Evolutionary conservation across 169 alveolate species (phyloP).

Genomic region (Plasmodium gonderi): DNA sequence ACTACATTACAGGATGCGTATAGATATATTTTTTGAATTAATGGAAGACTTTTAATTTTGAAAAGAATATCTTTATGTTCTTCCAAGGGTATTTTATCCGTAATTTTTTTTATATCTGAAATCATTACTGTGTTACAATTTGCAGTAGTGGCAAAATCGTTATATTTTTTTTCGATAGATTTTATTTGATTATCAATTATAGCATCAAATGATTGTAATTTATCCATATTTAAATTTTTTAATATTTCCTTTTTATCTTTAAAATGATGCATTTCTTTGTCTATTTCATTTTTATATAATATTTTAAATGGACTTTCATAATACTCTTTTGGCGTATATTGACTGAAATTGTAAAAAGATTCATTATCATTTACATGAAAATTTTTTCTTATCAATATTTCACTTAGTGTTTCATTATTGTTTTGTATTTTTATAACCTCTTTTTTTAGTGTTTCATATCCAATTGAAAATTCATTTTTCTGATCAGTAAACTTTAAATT

Average conservation of each 20-base stretch:
- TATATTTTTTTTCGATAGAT: constrained; percentile 35
- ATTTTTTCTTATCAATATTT: constrained; percentile 55
- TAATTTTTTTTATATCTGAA: constrained; percentile 66
- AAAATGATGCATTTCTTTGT: constrained; percentile 6
- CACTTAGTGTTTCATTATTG: constrained; percentile 66
- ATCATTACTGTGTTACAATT: constrained; percentile 43
- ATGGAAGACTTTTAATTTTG: constrained; percentile 56
- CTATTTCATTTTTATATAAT: constrained; percentile 48
- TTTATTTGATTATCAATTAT: constrained; percentile 62
- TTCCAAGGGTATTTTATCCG: constrained; percentile 60
- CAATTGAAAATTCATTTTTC: constrained; percentile 42
- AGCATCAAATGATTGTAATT: constrained; percentile 38
- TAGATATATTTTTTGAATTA: constrained; percentile 55
- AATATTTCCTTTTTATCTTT: constrained; percentile 58
- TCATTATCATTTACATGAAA: constrained; percentile 33
- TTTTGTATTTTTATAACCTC: constrained; percentile 64
- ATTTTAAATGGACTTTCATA: constrained; percentile 70
- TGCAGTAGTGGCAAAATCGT: neutral
- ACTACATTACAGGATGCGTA: constrained; percentile 58
- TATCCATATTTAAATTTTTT: constrained; percentile 26
- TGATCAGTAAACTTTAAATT: constrained; percentile 50
- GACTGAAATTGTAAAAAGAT: constrained; percentile 5
- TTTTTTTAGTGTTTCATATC: constrained; percentile 58
- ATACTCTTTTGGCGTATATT: constrained; percentile 29
- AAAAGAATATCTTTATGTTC: constrained; percentile 66